A percentile compares a stretch with the other conserved stretches of the same genome.
These are phyloP conservation scores for Rhododendron vialii DNA, from an alignment of 148 eudicot genomes.

Conservation along the genomic window DNA sequence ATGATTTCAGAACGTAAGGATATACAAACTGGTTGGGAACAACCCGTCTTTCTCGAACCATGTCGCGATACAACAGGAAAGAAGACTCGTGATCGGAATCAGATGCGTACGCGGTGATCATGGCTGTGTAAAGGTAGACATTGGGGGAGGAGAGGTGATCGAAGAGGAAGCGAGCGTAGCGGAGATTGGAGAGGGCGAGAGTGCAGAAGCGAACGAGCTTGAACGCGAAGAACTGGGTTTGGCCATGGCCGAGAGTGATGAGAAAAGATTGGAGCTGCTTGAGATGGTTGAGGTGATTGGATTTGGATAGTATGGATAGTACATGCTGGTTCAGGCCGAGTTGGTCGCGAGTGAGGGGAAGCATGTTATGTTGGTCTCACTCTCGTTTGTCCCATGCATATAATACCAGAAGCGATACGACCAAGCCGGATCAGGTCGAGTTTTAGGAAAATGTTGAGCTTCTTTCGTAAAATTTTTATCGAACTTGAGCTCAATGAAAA, in stretches of 20 bases:
- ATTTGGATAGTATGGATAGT: slow-evolving; percentile 26
- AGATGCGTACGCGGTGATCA: slow-evolving; percentile 57
- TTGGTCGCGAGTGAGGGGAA: slow-evolving; percentile 3
- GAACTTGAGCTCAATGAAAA: no score
- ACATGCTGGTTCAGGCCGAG: slow-evolving; percentile 21
- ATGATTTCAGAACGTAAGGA: slow-evolving; percentile 45
- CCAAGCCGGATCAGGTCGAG: no score
- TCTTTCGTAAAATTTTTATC: no score
- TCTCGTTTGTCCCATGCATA: background rate
- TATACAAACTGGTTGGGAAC: slow-evolving; percentile 54
- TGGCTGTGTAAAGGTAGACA: slow-evolving; percentile 59
- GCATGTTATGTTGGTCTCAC: slow-evolving; percentile 18
- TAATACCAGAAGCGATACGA: no score
- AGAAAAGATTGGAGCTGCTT: slow-evolving; percentile 63
- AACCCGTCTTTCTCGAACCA: slow-evolving; percentile 30
- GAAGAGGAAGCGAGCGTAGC: slow-evolving; percentile 54
- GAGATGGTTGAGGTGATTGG: slow-evolving; percentile 42
- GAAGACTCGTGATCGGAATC: slow-evolving; percentile 27
- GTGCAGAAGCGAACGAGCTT: slow-evolving; percentile 57
- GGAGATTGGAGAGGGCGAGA: slow-evolving; percentile 37
- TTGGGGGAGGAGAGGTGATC: slow-evolving; percentile 44
- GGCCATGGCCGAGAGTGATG: slow-evolving; percentile 50
- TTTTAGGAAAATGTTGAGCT: no score
- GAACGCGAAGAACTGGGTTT: slow-evolving; percentile 57
- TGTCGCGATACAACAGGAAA: slow-evolving; percentile 33